phyloP scores from a whole-genome alignment of 495 filamentous ascomycete genomes.

The Thermothielavioides terrestris region DNA sequence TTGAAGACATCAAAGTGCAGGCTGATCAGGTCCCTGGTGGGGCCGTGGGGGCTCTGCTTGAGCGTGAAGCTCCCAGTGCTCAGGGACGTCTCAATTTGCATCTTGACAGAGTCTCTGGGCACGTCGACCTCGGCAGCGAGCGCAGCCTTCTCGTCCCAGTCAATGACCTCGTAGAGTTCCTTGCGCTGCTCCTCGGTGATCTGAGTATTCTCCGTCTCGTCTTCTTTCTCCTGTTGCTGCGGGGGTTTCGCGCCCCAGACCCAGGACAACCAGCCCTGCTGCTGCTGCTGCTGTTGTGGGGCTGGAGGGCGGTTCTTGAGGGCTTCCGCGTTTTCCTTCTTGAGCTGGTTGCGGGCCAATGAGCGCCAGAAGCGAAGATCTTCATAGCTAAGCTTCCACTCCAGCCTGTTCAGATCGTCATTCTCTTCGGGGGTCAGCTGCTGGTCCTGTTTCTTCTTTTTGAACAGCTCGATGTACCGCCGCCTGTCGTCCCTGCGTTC shows the following conservation, averaged over 20 bases:
- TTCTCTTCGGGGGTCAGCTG: constrained; percentile 58
- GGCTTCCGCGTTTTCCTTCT: constrained; percentile 84
- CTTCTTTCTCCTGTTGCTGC: constrained; percentile 44
- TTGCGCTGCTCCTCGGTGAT: constrained; percentile 95
- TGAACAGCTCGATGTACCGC: constrained; percentile 88
- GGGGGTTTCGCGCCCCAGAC: constrained; percentile 76
- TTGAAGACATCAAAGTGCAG: constrained; percentile 90
- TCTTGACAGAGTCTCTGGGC: constrained; percentile 81
- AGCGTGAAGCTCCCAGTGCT: constrained; percentile 91
- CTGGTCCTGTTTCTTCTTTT: constrained; percentile 77
- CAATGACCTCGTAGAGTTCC: constrained; percentile 93
- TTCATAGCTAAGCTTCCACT: constrained; percentile 86
- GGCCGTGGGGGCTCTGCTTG: constrained; percentile 75
- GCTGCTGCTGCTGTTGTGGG: constrained; percentile 43
- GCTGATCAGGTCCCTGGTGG: constrained; percentile 69
- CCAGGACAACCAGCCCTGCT: constrained; percentile 82
- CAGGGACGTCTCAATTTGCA: constrained; percentile 83
- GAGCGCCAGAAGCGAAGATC: constrained; percentile 96
- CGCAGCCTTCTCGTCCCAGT: constrained; percentile 94
- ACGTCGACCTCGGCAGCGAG: constrained; percentile 79
- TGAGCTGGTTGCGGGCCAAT: constrained; percentile 83
- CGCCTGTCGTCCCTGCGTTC: constrained; percentile 85
- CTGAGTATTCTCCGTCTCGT: constrained; percentile 56
- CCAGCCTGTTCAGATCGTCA: constrained; percentile 64
- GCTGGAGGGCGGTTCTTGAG: constrained; percentile 39